phyloP scores from a whole-genome alignment of 2,329 filamentous ascomycete species.

The Penicillium sp. region DNA sequence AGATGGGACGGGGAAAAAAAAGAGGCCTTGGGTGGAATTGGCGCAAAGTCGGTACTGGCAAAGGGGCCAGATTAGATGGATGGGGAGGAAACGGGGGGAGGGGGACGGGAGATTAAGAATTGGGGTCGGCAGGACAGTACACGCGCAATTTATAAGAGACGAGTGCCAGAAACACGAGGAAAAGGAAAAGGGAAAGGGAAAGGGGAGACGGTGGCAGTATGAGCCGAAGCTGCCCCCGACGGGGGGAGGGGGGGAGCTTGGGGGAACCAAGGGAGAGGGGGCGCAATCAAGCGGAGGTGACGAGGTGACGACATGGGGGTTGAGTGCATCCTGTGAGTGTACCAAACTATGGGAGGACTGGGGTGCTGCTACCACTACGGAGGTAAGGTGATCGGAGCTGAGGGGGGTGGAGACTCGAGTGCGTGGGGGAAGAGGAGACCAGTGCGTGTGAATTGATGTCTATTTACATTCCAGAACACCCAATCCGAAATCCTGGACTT shows the following conservation, averaged over 20 bases:
- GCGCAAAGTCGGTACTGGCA: constrained; percentile 2
- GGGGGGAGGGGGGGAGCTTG: constrained; percentile 7
- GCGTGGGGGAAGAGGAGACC: constrained; percentile 15
- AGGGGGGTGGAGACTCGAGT: constrained; percentile 18
- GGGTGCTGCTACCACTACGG: no score
- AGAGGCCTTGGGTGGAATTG: constrained; percentile 22
- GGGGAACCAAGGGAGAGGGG: constrained; percentile 18
- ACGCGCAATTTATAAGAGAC: constrained; percentile 13
- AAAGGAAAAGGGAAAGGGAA: constrained; percentile 21
- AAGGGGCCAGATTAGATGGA: constrained; percentile 40
- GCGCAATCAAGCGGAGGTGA: constrained; percentile 21
- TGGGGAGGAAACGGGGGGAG: constrained; percentile 22
- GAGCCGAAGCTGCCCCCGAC: constrained; percentile 15
- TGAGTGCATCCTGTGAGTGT: neutral
- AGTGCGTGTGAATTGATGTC: constrained; percentile 19
- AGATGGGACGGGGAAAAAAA: constrained; percentile 21
- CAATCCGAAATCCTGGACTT: neutral
- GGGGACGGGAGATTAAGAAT: constrained; percentile 24
- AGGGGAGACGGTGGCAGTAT: constrained; percentile 23
- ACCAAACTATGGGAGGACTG: neutral
- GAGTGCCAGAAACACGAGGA: constrained; percentile 4
- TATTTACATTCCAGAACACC: constrained; percentile 24
- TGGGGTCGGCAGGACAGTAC: constrained; percentile 28
- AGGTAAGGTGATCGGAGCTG: constrained; percentile 18
- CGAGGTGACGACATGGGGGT: constrained; percentile 25